A percentile compares a stretch with the other conserved stretches of the same genome.
phyloP scores from a whole-genome alignment of 768 basidiomycete species.

The Boletus bicolor region DNA sequence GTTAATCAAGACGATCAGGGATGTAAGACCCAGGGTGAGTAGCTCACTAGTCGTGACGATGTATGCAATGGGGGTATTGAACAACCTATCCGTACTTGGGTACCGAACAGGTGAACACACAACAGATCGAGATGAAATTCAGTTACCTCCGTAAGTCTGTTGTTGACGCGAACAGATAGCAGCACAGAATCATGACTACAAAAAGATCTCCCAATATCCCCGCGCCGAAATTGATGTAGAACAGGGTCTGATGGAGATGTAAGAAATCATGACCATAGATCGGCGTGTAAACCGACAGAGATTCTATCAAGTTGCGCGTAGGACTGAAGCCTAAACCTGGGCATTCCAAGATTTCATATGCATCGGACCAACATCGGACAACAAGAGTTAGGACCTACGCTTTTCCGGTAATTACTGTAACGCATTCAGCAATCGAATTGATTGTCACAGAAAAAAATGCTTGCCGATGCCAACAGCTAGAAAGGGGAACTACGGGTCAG shows the following conservation, averaged over 20 bases:
- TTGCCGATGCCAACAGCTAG: constrained; percentile 14
- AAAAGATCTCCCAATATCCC: constrained; percentile 49
- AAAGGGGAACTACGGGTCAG: not conserved
- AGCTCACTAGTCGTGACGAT: constrained; percentile 51
- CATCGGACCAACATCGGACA: not conserved
- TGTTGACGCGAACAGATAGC: constrained; percentile 43
- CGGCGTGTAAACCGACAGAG: constrained; percentile 32
- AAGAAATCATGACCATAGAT: not conserved
- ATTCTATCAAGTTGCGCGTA: constrained; percentile 37
- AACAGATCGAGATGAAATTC: not conserved
- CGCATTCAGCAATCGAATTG: not conserved
- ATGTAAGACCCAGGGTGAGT: constrained; percentile 11
- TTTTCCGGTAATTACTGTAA: constrained; percentile 47
- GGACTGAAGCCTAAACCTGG: constrained; percentile 38
- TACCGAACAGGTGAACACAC: not conserved
- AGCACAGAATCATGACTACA: constrained; percentile 48
- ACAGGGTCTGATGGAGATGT: constrained; percentile 35
- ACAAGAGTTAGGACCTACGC: constrained; percentile 34
- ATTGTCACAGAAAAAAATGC: not conserved
- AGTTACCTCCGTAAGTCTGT: constrained; percentile 48
- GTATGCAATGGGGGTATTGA: constrained; percentile 46
- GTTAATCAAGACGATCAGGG: not conserved
- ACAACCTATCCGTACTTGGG: constrained; percentile 46
- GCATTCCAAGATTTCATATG: not conserved
- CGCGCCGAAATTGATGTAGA: constrained; percentile 51